These are phyloP conservation scores for Trichoderma atrobrunneum DNA, from an alignment of 2,329 filamentous ascomycete species.

Conservation along the genomic window DNA sequence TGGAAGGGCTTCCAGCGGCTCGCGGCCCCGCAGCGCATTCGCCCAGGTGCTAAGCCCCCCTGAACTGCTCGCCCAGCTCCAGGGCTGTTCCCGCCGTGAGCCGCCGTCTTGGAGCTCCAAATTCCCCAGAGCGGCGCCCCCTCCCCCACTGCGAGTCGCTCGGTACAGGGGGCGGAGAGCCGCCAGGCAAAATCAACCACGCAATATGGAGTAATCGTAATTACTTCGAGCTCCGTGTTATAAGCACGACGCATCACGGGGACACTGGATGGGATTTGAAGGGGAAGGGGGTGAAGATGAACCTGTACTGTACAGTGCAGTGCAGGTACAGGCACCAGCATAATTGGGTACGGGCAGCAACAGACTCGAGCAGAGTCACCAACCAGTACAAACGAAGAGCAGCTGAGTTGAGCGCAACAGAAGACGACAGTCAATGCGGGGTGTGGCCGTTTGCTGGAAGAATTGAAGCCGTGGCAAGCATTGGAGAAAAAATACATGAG, in stretches of 20 bases:
- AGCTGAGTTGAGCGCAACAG: neutral
- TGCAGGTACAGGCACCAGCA: neutral
- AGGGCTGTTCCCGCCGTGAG: neutral
- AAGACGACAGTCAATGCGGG: neutral
- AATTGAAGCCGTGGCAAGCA: neutral
- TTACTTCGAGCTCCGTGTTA: slow-evolving; percentile 3
- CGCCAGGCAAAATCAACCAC: neutral
- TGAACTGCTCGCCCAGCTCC: neutral
- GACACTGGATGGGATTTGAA: neutral
- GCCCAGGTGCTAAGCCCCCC: neutral
- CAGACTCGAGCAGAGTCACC: neutral
- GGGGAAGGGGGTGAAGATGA: neutral
- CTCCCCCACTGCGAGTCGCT: neutral
- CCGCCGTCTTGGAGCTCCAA: neutral
- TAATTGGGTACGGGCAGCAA: neutral
- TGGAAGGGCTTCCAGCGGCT: neutral
- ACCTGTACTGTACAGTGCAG: neutral
- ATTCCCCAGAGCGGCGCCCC: slow-evolving; percentile 7
- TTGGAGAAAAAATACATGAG: neutral
- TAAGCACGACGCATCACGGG: neutral
- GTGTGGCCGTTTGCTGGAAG: neutral
- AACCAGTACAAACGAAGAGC: neutral
- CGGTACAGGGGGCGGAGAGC: slow-evolving; percentile 6
- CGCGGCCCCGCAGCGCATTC: neutral
- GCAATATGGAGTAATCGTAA: neutral